A percentile compares a stretch with the other conserved stretches of the same genome.
phyloP scores from a whole-genome alignment of 2,329 filamentous ascomycete species.

The Shiraia sp. region DNA sequence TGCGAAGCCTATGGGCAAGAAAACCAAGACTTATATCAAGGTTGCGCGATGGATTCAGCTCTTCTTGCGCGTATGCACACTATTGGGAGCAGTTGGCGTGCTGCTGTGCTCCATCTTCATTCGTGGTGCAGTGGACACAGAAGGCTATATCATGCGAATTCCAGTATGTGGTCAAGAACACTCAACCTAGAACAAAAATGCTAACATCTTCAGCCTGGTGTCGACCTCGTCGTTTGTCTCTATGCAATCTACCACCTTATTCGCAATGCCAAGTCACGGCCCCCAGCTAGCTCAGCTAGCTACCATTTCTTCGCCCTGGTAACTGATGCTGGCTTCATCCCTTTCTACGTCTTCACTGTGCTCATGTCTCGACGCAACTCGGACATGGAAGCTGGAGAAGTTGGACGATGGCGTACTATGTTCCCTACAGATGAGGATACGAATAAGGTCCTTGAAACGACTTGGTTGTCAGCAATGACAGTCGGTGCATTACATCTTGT shows the following conservation, averaged over 20 bases:
- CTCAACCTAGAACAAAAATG: neutral
- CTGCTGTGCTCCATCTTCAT: conserved; percentile 79
- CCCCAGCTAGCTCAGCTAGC: conserved; percentile 79
- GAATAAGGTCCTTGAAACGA: conserved; percentile 64
- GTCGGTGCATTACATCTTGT: conserved; percentile 70
- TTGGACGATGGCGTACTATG: conserved; percentile 69
- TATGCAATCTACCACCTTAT: conserved; percentile 84
- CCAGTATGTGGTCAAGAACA: conserved; percentile 59
- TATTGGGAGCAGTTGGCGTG: conserved; percentile 71
- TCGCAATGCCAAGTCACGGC: conserved; percentile 69
- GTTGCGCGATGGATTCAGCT: conserved; percentile 71
- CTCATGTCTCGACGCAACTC: conserved; percentile 59
- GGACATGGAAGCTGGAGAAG: conserved; percentile 48
- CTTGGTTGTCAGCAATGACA: conserved; percentile 69
- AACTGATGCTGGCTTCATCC: conserved; percentile 69
- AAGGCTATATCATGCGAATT: conserved; percentile 76
- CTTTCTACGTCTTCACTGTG: conserved; percentile 65
- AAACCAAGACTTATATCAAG: conserved; percentile 72
- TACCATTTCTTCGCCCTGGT: conserved; percentile 85
- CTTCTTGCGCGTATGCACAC: conserved; percentile 65
- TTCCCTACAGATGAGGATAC: conserved; percentile 61
- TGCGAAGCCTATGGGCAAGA: conserved; percentile 68
- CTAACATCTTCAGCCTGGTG: conserved; percentile 64
- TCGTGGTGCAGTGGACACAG: conserved; percentile 64
- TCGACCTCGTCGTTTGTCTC: conserved; percentile 69